Conservation (phyloP, 1,139 yeast species). For the Candida sp. region DNA sequence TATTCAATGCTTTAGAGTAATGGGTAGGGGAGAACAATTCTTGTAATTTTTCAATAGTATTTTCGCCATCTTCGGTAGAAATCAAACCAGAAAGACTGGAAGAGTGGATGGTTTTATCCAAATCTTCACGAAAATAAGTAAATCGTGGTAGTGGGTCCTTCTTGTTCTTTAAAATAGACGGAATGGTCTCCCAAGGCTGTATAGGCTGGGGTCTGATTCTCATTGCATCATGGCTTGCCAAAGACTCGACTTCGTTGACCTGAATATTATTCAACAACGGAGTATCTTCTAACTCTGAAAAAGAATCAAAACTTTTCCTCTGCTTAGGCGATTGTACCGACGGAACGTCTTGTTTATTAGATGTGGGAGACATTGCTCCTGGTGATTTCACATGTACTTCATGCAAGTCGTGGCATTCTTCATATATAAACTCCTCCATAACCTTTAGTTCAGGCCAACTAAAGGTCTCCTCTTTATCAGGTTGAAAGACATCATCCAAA, state of each 20-base stretch:
- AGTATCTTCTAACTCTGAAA: slow-evolving; percentile 13
- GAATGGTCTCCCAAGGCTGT: slow-evolving; percentile 66
- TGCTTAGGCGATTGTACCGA: not conserved
- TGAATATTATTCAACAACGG: slow-evolving; percentile 36
- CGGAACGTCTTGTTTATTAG: not conserved
- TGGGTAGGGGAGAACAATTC: slow-evolving; percentile 29
- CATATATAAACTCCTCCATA: slow-evolving; percentile 70
- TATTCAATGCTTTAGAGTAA: slow-evolving; percentile 10
- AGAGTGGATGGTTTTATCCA: slow-evolving; percentile 85
- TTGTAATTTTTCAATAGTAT: slow-evolving; percentile 14
- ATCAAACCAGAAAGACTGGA: slow-evolving; percentile 83
- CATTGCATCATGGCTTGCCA: slow-evolving; percentile 40
- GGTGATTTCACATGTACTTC: not conserved
- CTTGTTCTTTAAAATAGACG: slow-evolving; percentile 25
- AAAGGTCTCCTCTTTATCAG: slow-evolving; percentile 23
- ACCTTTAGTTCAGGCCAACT: slow-evolving; percentile 83
- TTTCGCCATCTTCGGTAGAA: slow-evolving; percentile 10
- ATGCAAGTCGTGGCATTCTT: slow-evolving; percentile 40
- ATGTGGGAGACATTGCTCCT: not conserved
- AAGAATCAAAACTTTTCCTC: not conserved
- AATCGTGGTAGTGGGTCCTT: slow-evolving; percentile 38
- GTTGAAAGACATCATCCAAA: slow-evolving; percentile 86
- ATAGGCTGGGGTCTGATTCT: slow-evolving; percentile 72
- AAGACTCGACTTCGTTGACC: slow-evolving; percentile 63
- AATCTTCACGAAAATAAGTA: slow-evolving; percentile 89